Evolutionary conservation across 2,329 filamentous ascomycete genomes (phyloP).

Genomic region (Xylaria sp.): DNA sequence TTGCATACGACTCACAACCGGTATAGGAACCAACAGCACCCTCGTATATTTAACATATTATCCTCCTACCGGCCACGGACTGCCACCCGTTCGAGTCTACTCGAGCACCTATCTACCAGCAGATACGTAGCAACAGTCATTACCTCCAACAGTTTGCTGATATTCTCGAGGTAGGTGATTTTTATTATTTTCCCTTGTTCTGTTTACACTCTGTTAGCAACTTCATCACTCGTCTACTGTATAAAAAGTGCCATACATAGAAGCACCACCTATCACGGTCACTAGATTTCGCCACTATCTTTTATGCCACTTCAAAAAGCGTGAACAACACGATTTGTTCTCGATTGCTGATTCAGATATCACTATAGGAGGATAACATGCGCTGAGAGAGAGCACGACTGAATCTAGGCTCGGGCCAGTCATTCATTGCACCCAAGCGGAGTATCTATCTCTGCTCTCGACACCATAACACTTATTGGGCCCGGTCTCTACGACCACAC

Average conservation of each 20-base stretch:
- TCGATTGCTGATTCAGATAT: conserved; percentile 10
- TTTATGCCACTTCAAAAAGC: background rate
- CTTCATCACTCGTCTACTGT: background rate
- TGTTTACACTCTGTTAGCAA: background rate
- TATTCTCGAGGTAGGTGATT: background rate
- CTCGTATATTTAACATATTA: background rate
- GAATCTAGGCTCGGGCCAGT: background rate
- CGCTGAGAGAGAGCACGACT: background rate
- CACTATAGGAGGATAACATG: conserved; percentile 2
- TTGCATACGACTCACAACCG: background rate
- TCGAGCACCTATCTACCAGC: background rate
- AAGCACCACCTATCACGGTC: too few relatives aligned
- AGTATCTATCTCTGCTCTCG: background rate
- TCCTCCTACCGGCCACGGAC: background rate
- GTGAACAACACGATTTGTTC: background rate
- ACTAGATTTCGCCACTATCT: background rate
- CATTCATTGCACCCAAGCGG: conserved; percentile 14
- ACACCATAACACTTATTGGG: background rate
- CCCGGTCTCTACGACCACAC: background rate
- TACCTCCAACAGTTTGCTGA: background rate
- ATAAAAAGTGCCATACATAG: background rate
- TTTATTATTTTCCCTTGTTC: background rate
- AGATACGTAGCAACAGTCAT: too few relatives aligned
- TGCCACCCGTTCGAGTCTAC: background rate
- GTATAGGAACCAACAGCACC: background rate